phyloP scores from a whole-genome alignment of 2,329 filamentous ascomycete species.

The Neocucurbitaria cava region DNA sequence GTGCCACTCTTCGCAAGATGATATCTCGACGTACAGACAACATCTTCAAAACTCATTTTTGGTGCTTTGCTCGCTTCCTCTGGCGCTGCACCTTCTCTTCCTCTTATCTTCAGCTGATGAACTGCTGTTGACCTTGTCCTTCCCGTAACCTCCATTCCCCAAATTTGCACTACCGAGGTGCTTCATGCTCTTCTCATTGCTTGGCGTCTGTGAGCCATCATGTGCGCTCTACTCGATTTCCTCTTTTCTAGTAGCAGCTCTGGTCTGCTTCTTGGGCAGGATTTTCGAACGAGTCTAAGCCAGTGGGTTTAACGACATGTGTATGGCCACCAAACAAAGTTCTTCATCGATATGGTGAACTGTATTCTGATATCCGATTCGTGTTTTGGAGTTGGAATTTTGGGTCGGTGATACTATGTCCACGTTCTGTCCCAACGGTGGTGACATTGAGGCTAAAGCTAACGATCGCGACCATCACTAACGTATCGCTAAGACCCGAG shows the following conservation, averaged over 20 bases:
- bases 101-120: background rate
- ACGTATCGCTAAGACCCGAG: background rate
- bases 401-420: constrained; percentile 1
- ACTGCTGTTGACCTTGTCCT: background rate
- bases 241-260: background rate
- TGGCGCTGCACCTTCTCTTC: constrained; percentile 1
- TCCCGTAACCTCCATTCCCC: background rate
- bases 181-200: constrained; percentile 1
- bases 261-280: constrained; percentile 3
- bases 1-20: too few species aligned
- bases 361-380: background rate
- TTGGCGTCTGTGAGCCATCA: constrained; percentile 8
- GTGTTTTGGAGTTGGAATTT: background rate
- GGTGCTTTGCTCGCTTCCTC: background rate
- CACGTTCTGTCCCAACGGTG: constrained; percentile 4
- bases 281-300: constrained; percentile 8
- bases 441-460: constrained; percentile 10
- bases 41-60: too few species aligned
- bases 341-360: constrained; percentile 5
- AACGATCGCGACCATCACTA: constrained; percentile 7
- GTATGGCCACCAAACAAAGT: constrained; percentile 10
- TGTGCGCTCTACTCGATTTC: background rate
- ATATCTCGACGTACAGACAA: too few species aligned
- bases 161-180: constrained; percentile 10
- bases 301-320: constrained; percentile 13